A percentile compares a stretch with the other conserved stretches of the same genome.
Evolutionary conservation across 257 asterid genomes (phyloP).

Genomic region (Penstemon newberryi): DNA sequence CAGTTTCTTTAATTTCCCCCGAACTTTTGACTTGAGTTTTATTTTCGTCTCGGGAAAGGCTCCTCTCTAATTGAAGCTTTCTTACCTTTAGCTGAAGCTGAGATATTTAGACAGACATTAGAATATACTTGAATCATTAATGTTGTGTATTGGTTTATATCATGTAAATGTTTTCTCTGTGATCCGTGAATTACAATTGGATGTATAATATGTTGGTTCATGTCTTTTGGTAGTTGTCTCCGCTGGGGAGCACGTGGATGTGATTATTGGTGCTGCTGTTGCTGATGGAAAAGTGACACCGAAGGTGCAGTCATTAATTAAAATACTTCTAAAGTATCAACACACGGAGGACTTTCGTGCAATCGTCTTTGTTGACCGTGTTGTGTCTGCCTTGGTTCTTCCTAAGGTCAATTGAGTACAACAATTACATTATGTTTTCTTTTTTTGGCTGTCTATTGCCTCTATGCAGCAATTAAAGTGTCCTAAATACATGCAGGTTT

Average conservation of each 20-base stretch:
- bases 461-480: conserved; percentile 26
- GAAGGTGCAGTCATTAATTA: conserved; percentile 94
- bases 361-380: conserved; percentile 95
- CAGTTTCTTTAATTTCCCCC: background rate
- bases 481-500: conserved; percentile 54
- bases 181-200: conserved; percentile 18
- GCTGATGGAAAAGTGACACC: conserved; percentile 99
- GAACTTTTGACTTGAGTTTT: conserved; percentile 9
- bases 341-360: conserved; percentile 95
- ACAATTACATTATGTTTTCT: background rate
- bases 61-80: background rate
- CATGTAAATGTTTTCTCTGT: conserved; percentile 1
- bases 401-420: conserved; percentile 68
- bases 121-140: background rate
- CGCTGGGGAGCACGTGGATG: conserved; percentile 98
- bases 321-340: conserved; percentile 87
- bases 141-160: conserved; percentile 14
- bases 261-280: conserved; percentile 96
- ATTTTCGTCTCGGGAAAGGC: background rate
- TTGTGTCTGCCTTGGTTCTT: conserved; percentile 94
- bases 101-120: conserved; percentile 4
- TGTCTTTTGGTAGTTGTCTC: conserved; percentile 66
- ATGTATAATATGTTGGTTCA: conserved; percentile 32
- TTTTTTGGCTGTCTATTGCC: conserved; percentile 24
- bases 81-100: conserved; percentile 21